Percentiles rank a stretch among this genome's conserved stretches.
Conservation (phyloP, 208 protist genomes). For the Leishmania arabica region DNA sequence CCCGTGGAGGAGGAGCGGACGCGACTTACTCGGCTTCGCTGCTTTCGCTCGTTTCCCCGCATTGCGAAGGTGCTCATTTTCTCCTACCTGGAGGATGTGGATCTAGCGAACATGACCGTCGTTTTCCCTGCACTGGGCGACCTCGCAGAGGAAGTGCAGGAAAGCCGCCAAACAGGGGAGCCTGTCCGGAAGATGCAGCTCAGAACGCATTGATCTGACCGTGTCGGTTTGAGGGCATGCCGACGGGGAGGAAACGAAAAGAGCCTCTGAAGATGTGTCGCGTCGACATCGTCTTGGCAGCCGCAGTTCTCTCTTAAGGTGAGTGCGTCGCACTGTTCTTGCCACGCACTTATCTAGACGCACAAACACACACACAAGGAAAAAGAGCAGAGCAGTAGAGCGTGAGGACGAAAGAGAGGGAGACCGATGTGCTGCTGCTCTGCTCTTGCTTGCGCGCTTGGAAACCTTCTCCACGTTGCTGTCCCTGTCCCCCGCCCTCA, state of each 20-base stretch:
- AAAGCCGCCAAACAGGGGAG: constrained; percentile 31
- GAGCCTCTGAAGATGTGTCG: neutral
- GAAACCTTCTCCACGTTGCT: constrained; percentile 3
- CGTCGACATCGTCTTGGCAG: neutral
- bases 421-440: neutral
- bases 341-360: neutral
- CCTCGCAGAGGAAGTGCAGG: constrained; percentile 38
- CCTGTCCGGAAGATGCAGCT: constrained; percentile 22
- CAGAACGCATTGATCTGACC: neutral
- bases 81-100: constrained; percentile 44
- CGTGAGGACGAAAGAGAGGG: neutral
- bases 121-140: constrained; percentile 57
- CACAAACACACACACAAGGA: neutral
- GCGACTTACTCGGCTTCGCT: constrained; percentile 36
- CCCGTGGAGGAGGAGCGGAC: constrained; percentile 23
- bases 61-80: constrained; percentile 54
- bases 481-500: neutral
- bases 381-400: neutral
- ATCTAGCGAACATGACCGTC: constrained; percentile 33
- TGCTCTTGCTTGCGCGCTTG: neutral
- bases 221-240: neutral
- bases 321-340: neutral
- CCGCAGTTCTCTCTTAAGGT: neutral
- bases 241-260: neutral
- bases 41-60: constrained; percentile 65